Evolutionary conservation across 2,329 filamentous ascomycete species (phyloP).

Genomic region (Sporothrix inflata): DNA sequence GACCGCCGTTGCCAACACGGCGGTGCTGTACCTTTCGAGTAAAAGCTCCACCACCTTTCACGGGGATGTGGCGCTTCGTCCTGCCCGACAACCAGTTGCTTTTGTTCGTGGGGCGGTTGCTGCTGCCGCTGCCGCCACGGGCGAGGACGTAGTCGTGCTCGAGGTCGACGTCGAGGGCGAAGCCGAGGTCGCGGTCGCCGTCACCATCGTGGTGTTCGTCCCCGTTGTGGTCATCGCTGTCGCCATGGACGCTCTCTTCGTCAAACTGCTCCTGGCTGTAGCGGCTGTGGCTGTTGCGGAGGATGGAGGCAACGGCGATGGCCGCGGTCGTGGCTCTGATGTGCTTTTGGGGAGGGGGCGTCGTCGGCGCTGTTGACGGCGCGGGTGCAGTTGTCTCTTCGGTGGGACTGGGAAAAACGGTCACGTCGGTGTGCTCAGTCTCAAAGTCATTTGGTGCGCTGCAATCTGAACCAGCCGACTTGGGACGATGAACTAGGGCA

Average conservation of each 20-base stretch:
- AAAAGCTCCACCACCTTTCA: not conserved
- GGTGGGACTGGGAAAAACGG: not conserved
- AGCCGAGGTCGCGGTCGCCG: not conserved
- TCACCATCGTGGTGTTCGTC: not conserved
- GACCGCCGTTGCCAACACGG: not conserved
- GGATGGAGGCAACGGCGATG: not conserved
- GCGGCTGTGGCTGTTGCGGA: not conserved
- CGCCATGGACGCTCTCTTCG: not conserved
- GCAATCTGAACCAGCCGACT: not conserved
- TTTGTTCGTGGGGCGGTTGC: not conserved
- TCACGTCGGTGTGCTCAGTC: not conserved
- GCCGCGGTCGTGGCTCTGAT: not conserved
- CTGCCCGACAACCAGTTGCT: not conserved
- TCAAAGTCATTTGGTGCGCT: not conserved
- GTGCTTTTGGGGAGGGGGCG: not conserved
- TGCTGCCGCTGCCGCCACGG: not conserved
- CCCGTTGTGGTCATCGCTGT: not conserved
- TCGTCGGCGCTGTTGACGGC: not conserved
- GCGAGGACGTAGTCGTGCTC: slow-evolving; percentile 9
- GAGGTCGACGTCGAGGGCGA: slow-evolving; percentile 9
- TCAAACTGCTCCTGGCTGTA: slow-evolving; percentile 20
- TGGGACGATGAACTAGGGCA: not conserved
- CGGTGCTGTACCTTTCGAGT: not conserved
- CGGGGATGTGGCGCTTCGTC: not conserved
- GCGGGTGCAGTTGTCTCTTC: not conserved